Percentiles rank a stretch among this genome's conserved stretches.
Evolutionary conservation across 495 filamentous ascomycete species (phyloP).

Genomic region (Penicillium atrosanguineum): DNA sequence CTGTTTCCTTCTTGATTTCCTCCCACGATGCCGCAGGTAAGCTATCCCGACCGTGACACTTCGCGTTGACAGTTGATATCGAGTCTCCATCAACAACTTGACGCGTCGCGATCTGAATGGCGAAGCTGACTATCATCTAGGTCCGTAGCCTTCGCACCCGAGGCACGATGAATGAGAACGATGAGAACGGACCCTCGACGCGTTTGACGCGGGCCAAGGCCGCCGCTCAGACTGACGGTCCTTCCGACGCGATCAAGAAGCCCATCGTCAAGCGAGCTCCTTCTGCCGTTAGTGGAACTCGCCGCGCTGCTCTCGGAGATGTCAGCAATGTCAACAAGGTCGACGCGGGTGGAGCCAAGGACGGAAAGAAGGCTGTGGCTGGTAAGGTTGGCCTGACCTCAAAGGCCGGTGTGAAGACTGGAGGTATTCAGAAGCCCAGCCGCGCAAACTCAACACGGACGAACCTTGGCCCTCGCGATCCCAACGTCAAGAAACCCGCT

Average conservation of each 20-base stretch:
- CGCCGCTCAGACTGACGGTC: conserved; percentile 62
- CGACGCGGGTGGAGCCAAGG: conserved; percentile 58
- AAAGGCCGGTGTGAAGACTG: conserved; percentile 68
- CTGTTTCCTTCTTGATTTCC: conserved; percentile 15
- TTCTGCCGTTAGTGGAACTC: conserved; percentile 47
- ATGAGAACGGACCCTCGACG: conserved; percentile 77
- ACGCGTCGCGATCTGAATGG: conserved; percentile 14
- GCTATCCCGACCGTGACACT: conserved; percentile 12
- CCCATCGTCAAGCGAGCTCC: conserved; percentile 71
- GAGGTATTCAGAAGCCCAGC: conserved; percentile 75
- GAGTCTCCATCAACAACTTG: neutral
- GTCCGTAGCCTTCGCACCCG: conserved; percentile 59
- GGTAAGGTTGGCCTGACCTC: conserved; percentile 65
- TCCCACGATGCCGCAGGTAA: conserved; percentile 46
- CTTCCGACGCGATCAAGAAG: conserved; percentile 62
- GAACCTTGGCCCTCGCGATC: conserved; percentile 60
- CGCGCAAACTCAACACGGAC: conserved; percentile 64
- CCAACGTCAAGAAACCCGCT: conserved; percentile 58
- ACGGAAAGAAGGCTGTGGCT: conserved; percentile 65
- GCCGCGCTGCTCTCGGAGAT: conserved; percentile 77
- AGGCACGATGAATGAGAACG: conserved; percentile 83
- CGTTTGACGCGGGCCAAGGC: conserved; percentile 93
- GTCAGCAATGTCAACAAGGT: conserved; percentile 90
- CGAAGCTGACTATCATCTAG: conserved; percentile 32
- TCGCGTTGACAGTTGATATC: conserved; percentile 3